Evolutionary conservation across 495 filamentous ascomycete species (phyloP), one percentile per base, ranked within the genome.

Genomic region (Melanomma pulvis-pyrius): DNA sequence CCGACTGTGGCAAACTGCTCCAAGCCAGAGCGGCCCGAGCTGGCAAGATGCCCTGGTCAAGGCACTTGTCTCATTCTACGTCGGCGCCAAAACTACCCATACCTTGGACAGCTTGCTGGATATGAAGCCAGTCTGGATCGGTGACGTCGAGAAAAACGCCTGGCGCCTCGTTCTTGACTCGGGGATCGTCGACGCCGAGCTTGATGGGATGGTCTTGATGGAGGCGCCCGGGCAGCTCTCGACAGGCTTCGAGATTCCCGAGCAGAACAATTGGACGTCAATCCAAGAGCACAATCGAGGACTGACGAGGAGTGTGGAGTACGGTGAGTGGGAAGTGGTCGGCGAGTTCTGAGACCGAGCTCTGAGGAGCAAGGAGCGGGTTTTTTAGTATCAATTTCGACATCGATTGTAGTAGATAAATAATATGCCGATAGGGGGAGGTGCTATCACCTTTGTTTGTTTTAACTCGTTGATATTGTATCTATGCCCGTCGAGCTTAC

Each of bases 91-190:
- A 44, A 44, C 8, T 3, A 54, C 12, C 22, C 28, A 17, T 51
- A 48, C 19, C 2, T 30, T 55, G 3, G 24, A 1, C 13, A 0
- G 55, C 24, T 8, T 61, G 22, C 24, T 51, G 0, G 26, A 34
- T 12, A 48, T 68, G 36, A 59, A 46, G 51, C 65, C 65, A 1
- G 29, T 62, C 8, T 68, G 58, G 65, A 28, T 56, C 17, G 36
- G 6, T 1, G 26, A 22, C 19, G 36, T 7, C 1, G 28, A 49
- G 25, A 11, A 39, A 19, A 62, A 57, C 5, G 39, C 39, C 13
- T 68, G 65, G 58, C 28, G 57, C 9, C 52, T 68, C 22, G 58
- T 54, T 7, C n/a, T 68, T 5, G 55, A 66, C 1, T 51, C 32
- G 1, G 54, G 29, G 2, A 30, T 52, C 9, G n/a, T 24, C 1